Percentiles rank a stretch among this genome's conserved stretches.
phyloP scores from a whole-genome alignment of 768 basidiomycete genomes.

The Trametes maxima region DNA sequence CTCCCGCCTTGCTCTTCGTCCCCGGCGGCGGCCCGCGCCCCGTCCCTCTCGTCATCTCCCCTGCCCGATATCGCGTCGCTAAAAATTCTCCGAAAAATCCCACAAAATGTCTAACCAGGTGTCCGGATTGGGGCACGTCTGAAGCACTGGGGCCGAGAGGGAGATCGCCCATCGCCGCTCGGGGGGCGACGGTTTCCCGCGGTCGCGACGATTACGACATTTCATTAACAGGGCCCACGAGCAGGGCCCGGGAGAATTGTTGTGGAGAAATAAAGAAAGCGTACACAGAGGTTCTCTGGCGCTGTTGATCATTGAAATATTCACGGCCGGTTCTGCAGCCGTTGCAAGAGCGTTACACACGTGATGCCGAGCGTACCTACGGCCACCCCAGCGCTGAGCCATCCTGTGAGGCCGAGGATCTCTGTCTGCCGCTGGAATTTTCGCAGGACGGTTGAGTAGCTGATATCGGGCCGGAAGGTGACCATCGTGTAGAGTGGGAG shows the following conservation, averaged over 20 bases:
- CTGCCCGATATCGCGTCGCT: slow-evolving; percentile 11
- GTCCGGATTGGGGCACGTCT: slow-evolving; percentile 7
- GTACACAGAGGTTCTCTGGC: background rate
- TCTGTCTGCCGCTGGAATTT: slow-evolving; percentile 71
- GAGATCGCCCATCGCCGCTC: slow-evolving; percentile 21
- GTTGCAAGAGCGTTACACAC: slow-evolving; percentile 35
- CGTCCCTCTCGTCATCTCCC: slow-evolving; percentile 14
- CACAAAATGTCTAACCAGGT: slow-evolving; percentile 29
- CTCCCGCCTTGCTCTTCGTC: slow-evolving; percentile 11
- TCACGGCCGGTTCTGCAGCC: slow-evolving; percentile 26
- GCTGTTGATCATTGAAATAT: slow-evolving; percentile 3
- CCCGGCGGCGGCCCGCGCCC: slow-evolving; percentile 10
- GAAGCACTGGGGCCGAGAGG: background rate
- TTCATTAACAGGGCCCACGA: slow-evolving; percentile 22
- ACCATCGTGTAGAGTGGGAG: slow-evolving; percentile 96
- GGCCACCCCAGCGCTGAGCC: slow-evolving; percentile 49
- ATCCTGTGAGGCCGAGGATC: slow-evolving; percentile 55
- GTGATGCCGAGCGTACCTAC: slow-evolving; percentile 45
- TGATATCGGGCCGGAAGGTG: slow-evolving; percentile 94
- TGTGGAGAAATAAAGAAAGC: background rate
- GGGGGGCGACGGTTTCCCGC: slow-evolving; percentile 17
- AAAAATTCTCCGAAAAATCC: slow-evolving; percentile 28
- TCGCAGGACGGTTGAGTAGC: slow-evolving; percentile 78
- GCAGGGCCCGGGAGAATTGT: slow-evolving; percentile 5
- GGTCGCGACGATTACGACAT: slow-evolving; percentile 22